These are phyloP conservation scores for Chlorencoelia australis DNA, from an alignment of 2,329 filamentous ascomycete species.

Conservation along the genomic window DNA sequence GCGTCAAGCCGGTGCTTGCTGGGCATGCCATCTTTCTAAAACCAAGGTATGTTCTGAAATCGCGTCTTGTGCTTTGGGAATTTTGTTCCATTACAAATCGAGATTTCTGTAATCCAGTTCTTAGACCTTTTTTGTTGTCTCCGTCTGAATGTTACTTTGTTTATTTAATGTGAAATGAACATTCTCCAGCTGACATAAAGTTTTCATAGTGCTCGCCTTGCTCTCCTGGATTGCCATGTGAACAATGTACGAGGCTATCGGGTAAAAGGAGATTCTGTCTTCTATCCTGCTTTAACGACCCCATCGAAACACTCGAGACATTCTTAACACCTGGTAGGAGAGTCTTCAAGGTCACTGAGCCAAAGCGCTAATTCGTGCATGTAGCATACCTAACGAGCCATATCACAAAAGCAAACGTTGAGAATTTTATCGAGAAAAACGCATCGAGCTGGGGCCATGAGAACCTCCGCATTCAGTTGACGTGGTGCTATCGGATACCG, in stretches of 20 bases:
- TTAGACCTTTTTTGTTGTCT: too few relatives aligned
- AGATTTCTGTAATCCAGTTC: neutral
- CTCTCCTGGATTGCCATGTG: slow-evolving; percentile 23
- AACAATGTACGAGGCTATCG: slow-evolving; percentile 22
- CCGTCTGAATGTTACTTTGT: neutral
- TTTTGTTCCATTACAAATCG: too few relatives aligned
- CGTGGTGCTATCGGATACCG: slow-evolving; percentile 21
- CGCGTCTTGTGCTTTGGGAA: too few relatives aligned
- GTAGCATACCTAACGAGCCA: slow-evolving; percentile 22
- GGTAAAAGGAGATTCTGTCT: slow-evolving; percentile 26
- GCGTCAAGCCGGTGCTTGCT: slow-evolving; percentile 25
- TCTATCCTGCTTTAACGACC: slow-evolving; percentile 26
- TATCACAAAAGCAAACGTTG: slow-evolving; percentile 22
- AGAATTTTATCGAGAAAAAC: slow-evolving; percentile 20
- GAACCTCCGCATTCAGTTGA: slow-evolving; percentile 16
- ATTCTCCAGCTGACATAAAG: too few relatives aligned
- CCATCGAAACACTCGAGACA: slow-evolving; percentile 21
- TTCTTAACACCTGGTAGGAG: slow-evolving; percentile 24
- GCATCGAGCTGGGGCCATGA: slow-evolving; percentile 20
- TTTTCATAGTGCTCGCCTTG: slow-evolving; percentile 27
- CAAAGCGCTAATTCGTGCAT: slow-evolving; percentile 6
- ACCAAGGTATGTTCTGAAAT: slow-evolving; percentile 17
- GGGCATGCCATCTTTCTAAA: slow-evolving; percentile 27
- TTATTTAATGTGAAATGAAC: neutral
- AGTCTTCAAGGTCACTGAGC: too few relatives aligned